Evolutionary conservation across 345 rosid species (phyloP).

Genomic region (Sonneratia alba): DNA sequence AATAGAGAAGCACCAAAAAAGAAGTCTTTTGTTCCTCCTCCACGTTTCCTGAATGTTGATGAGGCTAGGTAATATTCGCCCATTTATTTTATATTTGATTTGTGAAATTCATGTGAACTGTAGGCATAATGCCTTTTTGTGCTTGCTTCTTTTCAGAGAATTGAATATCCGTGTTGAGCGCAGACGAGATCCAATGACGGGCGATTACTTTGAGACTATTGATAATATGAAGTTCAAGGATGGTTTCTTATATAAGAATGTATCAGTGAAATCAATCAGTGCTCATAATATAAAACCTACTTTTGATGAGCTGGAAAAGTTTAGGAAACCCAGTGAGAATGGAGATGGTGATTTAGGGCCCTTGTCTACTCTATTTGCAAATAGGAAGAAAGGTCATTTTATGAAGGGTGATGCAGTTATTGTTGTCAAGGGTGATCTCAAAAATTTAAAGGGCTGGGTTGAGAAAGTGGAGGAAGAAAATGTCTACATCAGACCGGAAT

Average conservation of each 20-base stretch:
- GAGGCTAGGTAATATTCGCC: constrained; percentile 71
- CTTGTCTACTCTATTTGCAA: constrained; percentile 77
- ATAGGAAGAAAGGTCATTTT: constrained; percentile 94
- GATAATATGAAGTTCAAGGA: constrained; percentile 79
- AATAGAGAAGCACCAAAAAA: constrained; percentile 78
- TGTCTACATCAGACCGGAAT: constrained; percentile 76
- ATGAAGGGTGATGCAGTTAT: constrained; percentile 98
- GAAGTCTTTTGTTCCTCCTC: constrained; percentile 93
- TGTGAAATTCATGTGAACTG: neutral
- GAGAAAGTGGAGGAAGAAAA: constrained; percentile 98
- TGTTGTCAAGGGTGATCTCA: constrained; percentile 86
- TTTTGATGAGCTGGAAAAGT: constrained; percentile 95
- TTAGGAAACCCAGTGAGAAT: constrained; percentile 62
- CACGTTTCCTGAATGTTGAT: constrained; percentile 87
- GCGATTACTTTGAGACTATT: constrained; percentile 84
- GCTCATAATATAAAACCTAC: constrained; percentile 69
- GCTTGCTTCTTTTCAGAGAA: constrained; percentile 37
- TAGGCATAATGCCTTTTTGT: neutral
- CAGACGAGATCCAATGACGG: constrained; percentile 71
- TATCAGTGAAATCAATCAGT: constrained; percentile 79
- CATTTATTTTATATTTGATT: neutral
- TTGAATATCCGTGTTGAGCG: constrained; percentile 90
- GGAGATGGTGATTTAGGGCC: constrained; percentile 69
- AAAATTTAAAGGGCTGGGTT: constrained; percentile 92
- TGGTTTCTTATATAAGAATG: constrained; percentile 77